Evolutionary conservation across 768 basidiomycete genomes (phyloP), one percentile per base, ranked within the genome.

Genomic region (Fomitopsis serialis): DNA sequence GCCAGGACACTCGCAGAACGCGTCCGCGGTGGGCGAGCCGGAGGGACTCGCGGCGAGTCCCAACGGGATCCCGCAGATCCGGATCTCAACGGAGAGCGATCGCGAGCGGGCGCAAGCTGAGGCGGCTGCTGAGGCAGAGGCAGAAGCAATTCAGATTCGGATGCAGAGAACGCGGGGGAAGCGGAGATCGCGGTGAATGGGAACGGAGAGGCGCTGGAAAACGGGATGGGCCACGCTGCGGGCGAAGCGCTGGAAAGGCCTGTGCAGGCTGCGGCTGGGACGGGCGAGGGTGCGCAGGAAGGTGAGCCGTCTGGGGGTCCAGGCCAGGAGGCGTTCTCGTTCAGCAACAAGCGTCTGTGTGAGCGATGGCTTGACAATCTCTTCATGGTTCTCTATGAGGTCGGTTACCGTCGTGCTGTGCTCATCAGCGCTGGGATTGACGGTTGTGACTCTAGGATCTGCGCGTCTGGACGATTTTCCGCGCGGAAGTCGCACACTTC

Each of bases 321-420:
- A 1, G 54, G 66, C 2, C 74, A 80, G 37, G 88, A 90, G 53
- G 72, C 86, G 2, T 92, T 91, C 67, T 91, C 93, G 22, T 97
- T 99, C 71, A 93, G 85, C 65, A 98, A 92, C 71, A 99, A 98
- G 76, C 79, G 97, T 45, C 72, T 99, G 35, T 99, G 97, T 64
- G 97, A 98, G 66, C 78, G 96, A 47, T 98, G 97, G 97, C 76
- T 99, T 45, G 95, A 98, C 66, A 98, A 98, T 60, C 68, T 98
- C 55, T 99, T 96, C 74, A 98, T 97, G 93, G 94, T 98, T 2
- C 74, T 99, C 4, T 98, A 98, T 65, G 95, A 98, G 81, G 94
- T 90, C 47, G 35, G 78, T 68, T 4, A 42, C 37, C 5, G 15
- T n/a, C 34, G 34, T 1, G 32, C 48, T 48, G 8, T 6, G 9